Evolutionary conservation across 257 asterid genomes (phyloP), one percentile per base, ranked within the genome.

Genomic region (Solanum neorickii): DNA sequence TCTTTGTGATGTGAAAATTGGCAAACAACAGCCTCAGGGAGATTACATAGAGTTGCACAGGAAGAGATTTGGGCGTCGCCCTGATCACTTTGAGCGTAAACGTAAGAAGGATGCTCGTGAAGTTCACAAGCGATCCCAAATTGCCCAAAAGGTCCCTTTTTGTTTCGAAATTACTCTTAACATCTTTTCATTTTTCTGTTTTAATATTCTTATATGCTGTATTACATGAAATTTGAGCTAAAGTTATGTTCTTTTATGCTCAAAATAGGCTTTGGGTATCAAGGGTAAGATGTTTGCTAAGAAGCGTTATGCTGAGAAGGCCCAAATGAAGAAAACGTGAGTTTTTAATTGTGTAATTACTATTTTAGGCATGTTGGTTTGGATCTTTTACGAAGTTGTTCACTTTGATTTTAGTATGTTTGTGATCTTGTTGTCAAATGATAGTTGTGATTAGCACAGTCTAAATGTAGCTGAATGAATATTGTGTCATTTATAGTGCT

Each of bases 71-170:
- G 99, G 99, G 41, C 91, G 92, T 78, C 99, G 99, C 93, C 98
- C 41, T 87, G 98, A 97, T 89, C 95, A 94, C 91, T 92, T 93
- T 88, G 98, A 95, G 92, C 96, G 98, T 83, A 95, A 94, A 47
- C 98, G 99, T 72, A 97, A 95, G 99, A 95, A 92, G 97, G 94
- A 95, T 89, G 99, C 99, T 66, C 98, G 99, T 87, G 98, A 94
- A 91, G 98, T 93, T 92, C 99, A 97, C 91, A 93, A 91, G 93
- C 96, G 91, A 85, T 97, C 99, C 69, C 93, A 91, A 86, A 87
- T 87, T 44, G 98, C 98, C 42, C 98, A 96, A 87, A 92, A 90
- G 88, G 99, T 97, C 12, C 29, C 4, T 15, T 44, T 14, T 66
- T 44, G 13, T 25, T 35, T 5, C 39, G 6, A 35, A 35, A 35